Conservation (phyloP, 371 early-diverging fungal genomes). For the Apophysomyces ossiformis region DNA sequence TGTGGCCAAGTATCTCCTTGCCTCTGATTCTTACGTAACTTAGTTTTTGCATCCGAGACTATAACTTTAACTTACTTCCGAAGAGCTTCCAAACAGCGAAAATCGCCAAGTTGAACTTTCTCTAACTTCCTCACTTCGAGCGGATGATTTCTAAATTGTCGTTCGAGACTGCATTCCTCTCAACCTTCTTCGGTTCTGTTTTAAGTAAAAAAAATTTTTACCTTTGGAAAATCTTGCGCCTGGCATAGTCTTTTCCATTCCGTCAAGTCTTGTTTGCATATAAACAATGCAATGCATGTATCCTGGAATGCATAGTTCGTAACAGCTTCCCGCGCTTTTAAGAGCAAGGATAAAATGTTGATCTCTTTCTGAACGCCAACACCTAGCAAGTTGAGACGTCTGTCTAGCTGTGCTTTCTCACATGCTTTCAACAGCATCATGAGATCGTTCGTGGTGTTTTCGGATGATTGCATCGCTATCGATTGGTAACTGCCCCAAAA, state of each 20-base stretch:
- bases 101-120: conserved; percentile 14
- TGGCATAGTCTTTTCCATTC: conserved; percentile 57
- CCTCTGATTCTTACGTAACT: conserved; percentile 21
- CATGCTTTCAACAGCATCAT: background rate
- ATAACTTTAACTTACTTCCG: conserved; percentile 20
- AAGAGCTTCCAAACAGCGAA: conserved; percentile 30
- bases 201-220: conserved; percentile 20
- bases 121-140: conserved; percentile 14
- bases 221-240: conserved; percentile 59
- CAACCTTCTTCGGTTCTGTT: background rate
- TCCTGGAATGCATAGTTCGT: conserved; percentile 62
- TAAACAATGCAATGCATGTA: conserved; percentile 54
- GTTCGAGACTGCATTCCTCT: conserved; percentile 2
- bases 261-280: conserved; percentile 42
- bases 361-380: conserved; percentile 56
- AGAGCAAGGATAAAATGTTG: conserved; percentile 39
- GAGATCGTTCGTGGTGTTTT: conserved; percentile 17
- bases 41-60: background rate
- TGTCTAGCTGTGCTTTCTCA: conserved; percentile 20
- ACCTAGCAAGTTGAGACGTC: conserved; percentile 45
- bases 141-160: conserved; percentile 24
- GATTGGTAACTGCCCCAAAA: conserved; percentile 36
- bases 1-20: conserved; percentile 54
- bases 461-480: conserved; percentile 35
- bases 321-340: conserved; percentile 51